Base-by-base conservation (phyloP, 306 rosid species). In the Carpinus fangiana region DNA sequence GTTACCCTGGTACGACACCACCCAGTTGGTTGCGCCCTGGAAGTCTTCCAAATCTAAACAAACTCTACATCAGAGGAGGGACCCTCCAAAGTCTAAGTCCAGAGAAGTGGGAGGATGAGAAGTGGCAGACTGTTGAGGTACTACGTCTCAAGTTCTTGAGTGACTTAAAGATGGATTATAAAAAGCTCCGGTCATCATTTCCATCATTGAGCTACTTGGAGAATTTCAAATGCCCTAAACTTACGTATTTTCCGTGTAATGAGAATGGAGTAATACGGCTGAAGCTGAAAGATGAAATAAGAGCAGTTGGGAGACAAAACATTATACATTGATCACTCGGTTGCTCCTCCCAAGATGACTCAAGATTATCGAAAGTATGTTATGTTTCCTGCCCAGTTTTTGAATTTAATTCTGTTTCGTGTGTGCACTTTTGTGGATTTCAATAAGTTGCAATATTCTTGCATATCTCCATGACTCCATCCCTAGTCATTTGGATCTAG, bases 11-110 rank as follows among this genome's bases (percentile, higher is more conserved):
- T 11, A 20, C 1, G 48, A 23, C 17, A 20, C 50, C 47, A 26
- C 82, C 77, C 5, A 20, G 7, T 31, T 78, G 82, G 77, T 18
- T 78, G 82, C 1, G 2, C 20, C 70, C 76, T 4, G 20, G 14
- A 9, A 1, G 0, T 9, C 34, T 43, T 12, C 8, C 17, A 3
- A 11, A 38, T 2, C 72, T 78, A 7, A 57, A 72, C 12, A 70
- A 60, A 34, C 77, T 78, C 64, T 71, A 34, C 28, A 13, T 60
- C 16, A 70, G 82, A 46, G 82, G 76, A 38, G 77, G 82, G 16
- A 21, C 12, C 4, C 72, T 72, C 36, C 67, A 4, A 60, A 71
- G 17, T 48, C 72, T 78, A 13, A 51, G 45, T 36, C 52, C 7
- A 41, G 45, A 9, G 2, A 13, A 47, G 52, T 13, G 54, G 17